Conservation (phyloP, 78 protist genomes). For the Chrysochromulina tobinii region DNA sequence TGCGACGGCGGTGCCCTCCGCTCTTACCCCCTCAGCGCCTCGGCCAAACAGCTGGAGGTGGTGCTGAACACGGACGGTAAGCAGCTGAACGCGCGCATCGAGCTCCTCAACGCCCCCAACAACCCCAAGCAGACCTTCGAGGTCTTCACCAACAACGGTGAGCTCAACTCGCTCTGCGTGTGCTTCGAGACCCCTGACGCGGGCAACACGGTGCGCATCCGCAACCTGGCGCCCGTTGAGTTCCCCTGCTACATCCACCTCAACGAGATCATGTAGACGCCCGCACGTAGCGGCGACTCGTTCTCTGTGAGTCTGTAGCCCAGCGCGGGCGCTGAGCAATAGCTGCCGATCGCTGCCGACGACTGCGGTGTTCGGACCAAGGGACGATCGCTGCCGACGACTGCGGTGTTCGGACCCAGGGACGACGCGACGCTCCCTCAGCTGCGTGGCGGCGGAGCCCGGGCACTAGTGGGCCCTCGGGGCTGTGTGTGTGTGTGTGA, state of each 20-base stretch:
- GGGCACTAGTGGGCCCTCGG: too few relatives aligned
- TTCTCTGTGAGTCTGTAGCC: too few relatives aligned
- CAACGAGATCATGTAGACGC: background rate
- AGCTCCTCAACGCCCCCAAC: background rate
- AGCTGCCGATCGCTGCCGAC: too few relatives aligned
- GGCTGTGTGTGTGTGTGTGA: too few relatives aligned
- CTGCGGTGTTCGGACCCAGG: too few relatives aligned
- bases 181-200: background rate
- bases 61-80: background rate
- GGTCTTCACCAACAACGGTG: background rate
- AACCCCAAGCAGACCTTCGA: background rate
- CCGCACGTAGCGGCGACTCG: too few relatives aligned
- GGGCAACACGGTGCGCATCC: background rate
- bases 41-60: background rate
- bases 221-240: background rate
- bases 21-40: background rate
- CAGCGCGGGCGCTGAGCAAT: too few relatives aligned
- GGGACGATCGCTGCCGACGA: too few relatives aligned
- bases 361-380: too few relatives aligned
- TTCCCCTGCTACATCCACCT: conserved; percentile 1
- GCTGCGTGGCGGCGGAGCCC: too few relatives aligned
- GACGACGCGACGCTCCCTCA: too few relatives aligned
- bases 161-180: background rate
- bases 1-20: background rate
- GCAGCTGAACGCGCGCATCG: background rate